Percentiles rank a stretch among this genome's conserved stretches.
These are phyloP conservation scores for Xylaria scruposa DNA, from an alignment of 495 filamentous ascomycete species.

Conservation along the genomic window DNA sequence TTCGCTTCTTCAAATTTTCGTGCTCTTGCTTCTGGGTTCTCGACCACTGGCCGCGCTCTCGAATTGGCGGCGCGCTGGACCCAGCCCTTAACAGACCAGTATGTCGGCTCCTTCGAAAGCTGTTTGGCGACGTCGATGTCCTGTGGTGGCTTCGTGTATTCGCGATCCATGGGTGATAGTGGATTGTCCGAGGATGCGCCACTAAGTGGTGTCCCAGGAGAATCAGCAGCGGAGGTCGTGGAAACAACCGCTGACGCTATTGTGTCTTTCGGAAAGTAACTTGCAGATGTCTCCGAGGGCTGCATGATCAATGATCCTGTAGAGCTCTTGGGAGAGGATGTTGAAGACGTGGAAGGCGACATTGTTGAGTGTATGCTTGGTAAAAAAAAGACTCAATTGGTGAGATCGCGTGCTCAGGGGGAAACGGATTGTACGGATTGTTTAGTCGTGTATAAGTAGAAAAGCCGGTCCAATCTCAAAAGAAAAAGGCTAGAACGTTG, in stretches of 20 bases:
- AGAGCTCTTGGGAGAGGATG: background rate
- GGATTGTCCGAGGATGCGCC: conserved; percentile 28
- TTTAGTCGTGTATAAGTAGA: conserved; percentile 1
- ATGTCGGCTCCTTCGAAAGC: conserved; percentile 46
- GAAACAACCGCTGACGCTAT: conserved; percentile 30
- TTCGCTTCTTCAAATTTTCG: conserved; percentile 48
- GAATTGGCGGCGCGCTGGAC: conserved; percentile 43
- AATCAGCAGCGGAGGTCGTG: conserved; percentile 24
- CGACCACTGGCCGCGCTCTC: conserved; percentile 13
- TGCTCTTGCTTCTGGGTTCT: conserved; percentile 39
- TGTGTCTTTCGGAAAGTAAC: conserved; percentile 33
- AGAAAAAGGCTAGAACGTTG: background rate
- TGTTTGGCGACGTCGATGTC: conserved; percentile 49
- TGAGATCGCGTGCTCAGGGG: background rate
- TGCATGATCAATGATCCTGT: background rate
- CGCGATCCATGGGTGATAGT: conserved; percentile 39
- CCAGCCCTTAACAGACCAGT: conserved; percentile 47
- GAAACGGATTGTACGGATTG: background rate
- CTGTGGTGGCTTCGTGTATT: conserved; percentile 42
- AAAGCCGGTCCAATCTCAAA: background rate
- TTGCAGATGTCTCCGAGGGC: conserved; percentile 29
- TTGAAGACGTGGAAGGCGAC: background rate
- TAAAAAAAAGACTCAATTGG: background rate
- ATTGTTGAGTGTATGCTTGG: background rate
- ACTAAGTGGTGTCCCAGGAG: conserved; percentile 23